phyloP scores from a whole-genome alignment of 768 basidiomycete genomes.

The Boletus bicolor region DNA sequence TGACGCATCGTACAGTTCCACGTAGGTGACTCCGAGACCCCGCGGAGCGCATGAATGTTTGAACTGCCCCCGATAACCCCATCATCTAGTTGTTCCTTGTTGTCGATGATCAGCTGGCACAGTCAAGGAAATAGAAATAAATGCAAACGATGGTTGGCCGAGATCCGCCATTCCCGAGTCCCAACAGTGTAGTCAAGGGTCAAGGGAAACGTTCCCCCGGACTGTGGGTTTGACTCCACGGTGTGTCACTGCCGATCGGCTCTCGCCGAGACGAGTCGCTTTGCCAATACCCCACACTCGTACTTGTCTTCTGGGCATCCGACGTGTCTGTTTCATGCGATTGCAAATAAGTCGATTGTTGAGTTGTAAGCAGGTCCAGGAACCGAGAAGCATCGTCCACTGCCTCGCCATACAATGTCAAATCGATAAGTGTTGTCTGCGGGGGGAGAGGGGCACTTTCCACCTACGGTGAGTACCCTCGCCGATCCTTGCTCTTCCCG shows the following conservation, averaged over 20 bases:
- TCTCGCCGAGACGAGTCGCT: not conserved
- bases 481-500: not conserved
- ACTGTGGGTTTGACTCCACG: not conserved
- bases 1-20: not conserved
- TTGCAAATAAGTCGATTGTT: not conserved
- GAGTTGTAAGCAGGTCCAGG: slow-evolving; percentile 1
- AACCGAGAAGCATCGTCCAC: not conserved
- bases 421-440: not conserved
- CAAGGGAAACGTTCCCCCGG: not conserved
- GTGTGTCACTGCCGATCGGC: slow-evolving; percentile 9
- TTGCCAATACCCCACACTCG: slow-evolving; percentile 6
- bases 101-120: not conserved
- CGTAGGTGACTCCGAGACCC: not conserved
- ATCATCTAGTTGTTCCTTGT: not conserved
- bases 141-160: not conserved
- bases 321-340: not conserved
- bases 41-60: not conserved
- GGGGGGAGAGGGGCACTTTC: not conserved
- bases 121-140: not conserved
- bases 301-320: not conserved
- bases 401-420: not conserved
- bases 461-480: not conserved
- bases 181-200: too few species aligned
- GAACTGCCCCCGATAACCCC: not conserved
- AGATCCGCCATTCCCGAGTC: not conserved